Base-by-base conservation (phyloP, 148 eudicot species). In the Rhododendron vialii region DNA sequence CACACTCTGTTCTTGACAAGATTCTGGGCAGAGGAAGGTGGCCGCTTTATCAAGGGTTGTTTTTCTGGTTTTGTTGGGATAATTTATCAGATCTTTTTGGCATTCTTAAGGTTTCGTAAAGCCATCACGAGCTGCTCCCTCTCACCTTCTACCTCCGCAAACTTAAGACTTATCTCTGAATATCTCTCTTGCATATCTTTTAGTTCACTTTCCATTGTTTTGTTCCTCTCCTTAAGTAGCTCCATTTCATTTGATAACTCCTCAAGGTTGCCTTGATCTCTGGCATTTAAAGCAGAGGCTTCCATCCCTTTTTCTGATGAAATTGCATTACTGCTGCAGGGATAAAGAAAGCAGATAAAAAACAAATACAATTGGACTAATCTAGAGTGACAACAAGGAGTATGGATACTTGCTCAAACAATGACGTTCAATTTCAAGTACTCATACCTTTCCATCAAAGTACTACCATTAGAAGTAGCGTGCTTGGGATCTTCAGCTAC, bases 81-180 rank as follows among this genome's bases (percentile, higher is more conserved):
- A 38, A 36, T 5, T 75, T 33, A 81, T 86, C 91, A 90, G 78
- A 88, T 83, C 90, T 91, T 93, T 84, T 90, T 95, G 6, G 94
- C 83, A 80, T 90, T 95, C 89, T 94, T 93, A 43, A 96, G 87
- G 92, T 91, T 95, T 73, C 99, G 95, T 61, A 95, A 78, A 63
- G 74, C 93, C 98, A 96, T 96, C 5, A 95, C 91, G 38, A 96
- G 95, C 81, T 92, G 91, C 87, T 96, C 95, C 59, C 99, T 87
- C 91, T 94, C 98, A 24, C 99, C 99, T 87, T 95, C 99, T 55
- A 95, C 99, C 91, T 96, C 98, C 36, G 99, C 98, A 86, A 96
- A 96, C 88, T 93, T 96, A 22, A 96, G 94, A 75, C 98, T 96
- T 86, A 95, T 92, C 69, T 93, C 99, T n/a, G 98, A 96, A 87